Base-by-base conservation (phyloP, 169 alveolate genomes). In the Eimeria necatrix region DNA sequence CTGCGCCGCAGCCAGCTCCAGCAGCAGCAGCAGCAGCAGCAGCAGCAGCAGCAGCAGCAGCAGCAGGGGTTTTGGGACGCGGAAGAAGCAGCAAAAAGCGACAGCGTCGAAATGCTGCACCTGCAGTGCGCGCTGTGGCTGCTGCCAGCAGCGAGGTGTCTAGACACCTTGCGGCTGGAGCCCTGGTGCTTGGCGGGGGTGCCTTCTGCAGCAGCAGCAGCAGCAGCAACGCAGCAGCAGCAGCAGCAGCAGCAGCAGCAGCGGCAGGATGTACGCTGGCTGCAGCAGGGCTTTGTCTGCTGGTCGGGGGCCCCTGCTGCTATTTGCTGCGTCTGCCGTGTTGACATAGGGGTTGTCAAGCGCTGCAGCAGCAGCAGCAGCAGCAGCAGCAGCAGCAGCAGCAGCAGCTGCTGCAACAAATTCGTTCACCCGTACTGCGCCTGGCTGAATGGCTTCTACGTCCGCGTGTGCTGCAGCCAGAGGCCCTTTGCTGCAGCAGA, bases 81-180 rank as follows among this genome's bases (percentile, higher is more conserved):
- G 5, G 74, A 24, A 49, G 94, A 7, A 48, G 86, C 59, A 59
- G 49, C 41, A 59, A 60, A 20, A 16, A 41, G 64, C 56, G 32
- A 52, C 76, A 9, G 73, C 76, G 78, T 49, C 56, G 73, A 85
- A 6, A 85, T 85, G 95, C 76, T 93, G 64, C 95, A 93, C 73
- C 78, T 93, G 49, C 70, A 49, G 85, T 93, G 95, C 52, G 93
- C 95, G 0, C 84, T 93, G 48, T 93, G 95, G 93, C 61, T 96
- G 96, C 83, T 90, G 49, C 96, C 94, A 78, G 96, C 26, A 87
- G 91, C 81, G 85, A 22, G 48, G 56, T 96, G 78, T 52, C 74
- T 16, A 59, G 96, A 95, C 81, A 74, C 22, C 70, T 88, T 84
- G 91, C 22, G 64, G 68, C 94, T 93, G 95, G 97, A 61, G 95